Conservation (phyloP, 73 alveolate species). For the Tetrahymena borealis region DNA sequence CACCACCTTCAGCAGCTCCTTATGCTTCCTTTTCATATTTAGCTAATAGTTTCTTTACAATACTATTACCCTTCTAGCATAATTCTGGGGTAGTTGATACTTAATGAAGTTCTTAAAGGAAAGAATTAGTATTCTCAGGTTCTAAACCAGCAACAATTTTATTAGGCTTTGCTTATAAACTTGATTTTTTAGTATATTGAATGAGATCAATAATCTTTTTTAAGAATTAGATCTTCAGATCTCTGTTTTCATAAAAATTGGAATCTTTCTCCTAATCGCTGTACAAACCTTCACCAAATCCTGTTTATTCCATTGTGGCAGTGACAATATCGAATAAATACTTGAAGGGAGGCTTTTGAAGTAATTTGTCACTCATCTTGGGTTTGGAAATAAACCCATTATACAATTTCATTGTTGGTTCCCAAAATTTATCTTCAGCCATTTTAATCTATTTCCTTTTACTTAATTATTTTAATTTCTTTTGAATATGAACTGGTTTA, state of each 20-base stretch:
- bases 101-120: slow-evolving; percentile 55
- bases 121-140: slow-evolving; percentile 82
- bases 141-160: slow-evolving; percentile 92
- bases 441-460: neutral
- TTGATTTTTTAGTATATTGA: slow-evolving; percentile 50
- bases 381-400: slow-evolving; percentile 84
- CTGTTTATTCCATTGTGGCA: slow-evolving; percentile 83
- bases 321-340: slow-evolving; percentile 67
- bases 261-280: slow-evolving; percentile 76
- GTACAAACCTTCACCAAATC: slow-evolving; percentile 76
- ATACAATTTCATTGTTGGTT: slow-evolving; percentile 82
- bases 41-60: slow-evolving; percentile 16
- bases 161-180: slow-evolving; percentile 69
- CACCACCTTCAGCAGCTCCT: slow-evolving; percentile 19
- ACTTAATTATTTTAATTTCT: neutral
- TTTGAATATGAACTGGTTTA: neutral
- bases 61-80: slow-evolving; percentile 28
- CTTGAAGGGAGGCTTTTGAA: slow-evolving; percentile 83
- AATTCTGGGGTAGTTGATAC: slow-evolving; percentile 58
- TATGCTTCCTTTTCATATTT: neutral
- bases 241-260: slow-evolving; percentile 58
- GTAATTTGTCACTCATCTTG: slow-evolving; percentile 77
- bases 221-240: slow-evolving; percentile 54
- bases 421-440: slow-evolving; percentile 54
- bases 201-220: slow-evolving; percentile 60